A percentile compares a stretch with the other conserved stretches of the same genome.
These are phyloP conservation scores for Coemansia sp. DNA, from an alignment of 192 early-diverging fungal genomes.

Conservation along the genomic window DNA sequence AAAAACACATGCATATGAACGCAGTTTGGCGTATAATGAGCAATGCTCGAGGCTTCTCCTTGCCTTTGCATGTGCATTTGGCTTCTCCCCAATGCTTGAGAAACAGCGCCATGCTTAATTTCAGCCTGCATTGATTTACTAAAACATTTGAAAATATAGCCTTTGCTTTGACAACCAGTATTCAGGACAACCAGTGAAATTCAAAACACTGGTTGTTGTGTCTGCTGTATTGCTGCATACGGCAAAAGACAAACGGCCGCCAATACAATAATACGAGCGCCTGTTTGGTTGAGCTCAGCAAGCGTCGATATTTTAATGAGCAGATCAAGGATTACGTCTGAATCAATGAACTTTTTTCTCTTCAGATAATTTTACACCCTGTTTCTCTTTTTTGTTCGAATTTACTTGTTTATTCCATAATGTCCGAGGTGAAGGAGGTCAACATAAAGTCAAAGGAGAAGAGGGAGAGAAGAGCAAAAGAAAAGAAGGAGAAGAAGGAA, in stretches of 20 bases:
- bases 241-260: neutral
- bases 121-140: neutral
- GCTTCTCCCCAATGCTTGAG: neutral
- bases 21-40: neutral
- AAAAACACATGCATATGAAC: neutral
- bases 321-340: neutral
- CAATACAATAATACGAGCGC: neutral
- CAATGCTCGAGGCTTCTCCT: neutral
- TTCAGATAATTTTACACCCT: neutral
- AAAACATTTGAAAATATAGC: neutral
- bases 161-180: no score
- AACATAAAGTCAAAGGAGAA: neutral
- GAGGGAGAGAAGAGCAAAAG: neutral
- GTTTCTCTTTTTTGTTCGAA: neutral
- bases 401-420: neutral
- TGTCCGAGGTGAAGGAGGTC: neutral
- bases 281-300: neutral
- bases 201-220: no score
- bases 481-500: neutral
- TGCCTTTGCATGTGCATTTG: neutral
- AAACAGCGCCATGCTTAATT: conserved; percentile 1
- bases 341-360: neutral
- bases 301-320: neutral
- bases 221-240: neutral
- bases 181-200: no score